Base-by-base conservation (phyloP, 352 stramenopile species). In the Globisporangium solare region DNA sequence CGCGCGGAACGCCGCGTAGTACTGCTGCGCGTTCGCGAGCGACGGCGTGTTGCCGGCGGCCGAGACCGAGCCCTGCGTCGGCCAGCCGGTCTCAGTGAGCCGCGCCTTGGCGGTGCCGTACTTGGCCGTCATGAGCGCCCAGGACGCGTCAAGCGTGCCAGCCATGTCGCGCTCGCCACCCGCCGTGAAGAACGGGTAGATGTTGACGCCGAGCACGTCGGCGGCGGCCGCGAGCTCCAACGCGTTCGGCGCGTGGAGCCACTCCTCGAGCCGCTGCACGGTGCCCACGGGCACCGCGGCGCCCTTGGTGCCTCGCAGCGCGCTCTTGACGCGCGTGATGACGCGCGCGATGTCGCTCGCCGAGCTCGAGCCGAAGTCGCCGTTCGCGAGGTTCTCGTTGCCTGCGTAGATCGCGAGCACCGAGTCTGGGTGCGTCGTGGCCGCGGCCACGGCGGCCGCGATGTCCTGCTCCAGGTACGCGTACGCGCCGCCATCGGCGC, bases 131-230 rank as follows among this genome's bases (percentile, higher is more conserved):
- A 77, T 72, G 20, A 60, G 47, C 13, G 27, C 39, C 56, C 58
- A 75, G 51, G 70, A 66, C 13, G 41, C 50, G 47, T 74, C 48
- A 31, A 79, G 39, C 54, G 68, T 65, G 2, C 64, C 56, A 20
- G 77, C 7, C 52, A 58, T 70, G n/a, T 67, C 59, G 21, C 15
- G 45, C 20, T 62, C 32, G 39, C 32, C 54, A 27, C 70, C 74
- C 2, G 68, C 37, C 12, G 79, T 81, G 66, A 88, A 88, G 63
- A 90, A 90, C 45, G 79, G 75, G 65, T 90, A 90, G 51, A 89
- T 86, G 61, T 89, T 89, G 54, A 84, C 76, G 15, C 71, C 62
- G 56, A 81, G 46, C 17, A 57, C 42, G 58, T 76, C 71, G 17
- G 53, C 55, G 14, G 60, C 67, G 0, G 39, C 51, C 5, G 63